These are phyloP conservation scores for Opeltia flavorubescens DNA, from an alignment of 495 filamentous ascomycete species.

Conservation along the genomic window DNA sequence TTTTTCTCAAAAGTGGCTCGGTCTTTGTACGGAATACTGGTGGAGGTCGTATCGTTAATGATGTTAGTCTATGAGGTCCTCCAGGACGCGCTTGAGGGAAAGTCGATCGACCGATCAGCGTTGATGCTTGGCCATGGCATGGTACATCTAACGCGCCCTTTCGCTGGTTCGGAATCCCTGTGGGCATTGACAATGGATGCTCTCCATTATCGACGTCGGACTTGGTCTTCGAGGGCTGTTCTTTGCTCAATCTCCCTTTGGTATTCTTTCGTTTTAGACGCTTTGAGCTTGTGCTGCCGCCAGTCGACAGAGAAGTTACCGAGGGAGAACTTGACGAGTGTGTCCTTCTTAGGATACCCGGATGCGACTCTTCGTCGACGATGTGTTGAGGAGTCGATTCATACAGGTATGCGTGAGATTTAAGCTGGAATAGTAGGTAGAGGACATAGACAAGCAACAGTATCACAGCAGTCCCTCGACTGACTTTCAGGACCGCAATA, in stretches of 20 bases:
- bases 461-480: constrained; percentile 24
- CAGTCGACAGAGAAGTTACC: constrained; percentile 38
- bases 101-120: background rate
- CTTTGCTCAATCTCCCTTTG: constrained; percentile 53
- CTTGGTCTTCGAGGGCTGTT: constrained; percentile 29
- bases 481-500: constrained; percentile 9
- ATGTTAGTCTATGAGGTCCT: background rate
- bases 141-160: background rate
- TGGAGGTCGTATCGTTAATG: background rate
- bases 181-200: background rate
- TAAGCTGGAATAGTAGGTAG: constrained; percentile 45
- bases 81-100: background rate
- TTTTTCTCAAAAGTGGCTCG: constrained; percentile 22
- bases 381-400: constrained; percentile 52
- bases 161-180: background rate
- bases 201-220: constrained; percentile 20
- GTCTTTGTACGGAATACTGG: constrained; percentile 19
- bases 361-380: constrained; percentile 76
- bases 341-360: constrained; percentile 69
- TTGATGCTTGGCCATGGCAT: background rate
- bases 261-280: constrained; percentile 53
- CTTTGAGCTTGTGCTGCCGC: constrained; percentile 55
- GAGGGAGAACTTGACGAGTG: constrained; percentile 52
- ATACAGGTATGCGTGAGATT: constrained; percentile 13
- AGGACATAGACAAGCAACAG: constrained; percentile 54